Evolutionary conservation across 371 early-diverging fungal species (phyloP).

Genomic region (Actinomortierella ambigua): DNA sequence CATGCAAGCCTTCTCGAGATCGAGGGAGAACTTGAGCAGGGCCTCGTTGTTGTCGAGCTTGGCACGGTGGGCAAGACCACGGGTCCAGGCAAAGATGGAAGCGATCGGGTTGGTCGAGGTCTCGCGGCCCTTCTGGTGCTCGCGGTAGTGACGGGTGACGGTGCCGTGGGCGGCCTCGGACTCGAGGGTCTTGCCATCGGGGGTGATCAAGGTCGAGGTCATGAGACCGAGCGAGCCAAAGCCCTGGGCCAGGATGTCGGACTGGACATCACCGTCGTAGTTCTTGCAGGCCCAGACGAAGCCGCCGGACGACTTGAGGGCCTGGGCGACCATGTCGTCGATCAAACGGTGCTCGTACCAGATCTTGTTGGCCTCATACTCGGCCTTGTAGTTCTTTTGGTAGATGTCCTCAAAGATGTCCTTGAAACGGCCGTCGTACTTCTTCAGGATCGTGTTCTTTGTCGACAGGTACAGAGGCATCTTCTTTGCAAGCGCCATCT

Average conservation of each 20-base stretch:
- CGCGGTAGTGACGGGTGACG: conserved; percentile 96
- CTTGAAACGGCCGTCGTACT: conserved; percentile 98
- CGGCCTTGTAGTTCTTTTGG: conserved; percentile 70
- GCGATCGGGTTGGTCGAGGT: conserved; percentile 97
- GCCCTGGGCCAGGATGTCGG: conserved; percentile 95
- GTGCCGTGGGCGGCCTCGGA: conserved; percentile 98
- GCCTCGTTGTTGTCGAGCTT: conserved; percentile 85
- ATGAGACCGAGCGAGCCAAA: conserved; percentile 92
- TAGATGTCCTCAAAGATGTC: conserved; percentile 94
- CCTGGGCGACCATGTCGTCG: conserved; percentile 98
- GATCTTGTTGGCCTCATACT: conserved; percentile 78
- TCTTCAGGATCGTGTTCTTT: conserved; percentile 97
- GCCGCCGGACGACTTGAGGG: conserved; percentile 92
- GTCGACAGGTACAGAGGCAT: conserved; percentile 95
- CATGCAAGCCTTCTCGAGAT: conserved; percentile 88
- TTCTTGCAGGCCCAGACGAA: conserved; percentile 97
- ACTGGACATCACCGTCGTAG: conserved; percentile 95
- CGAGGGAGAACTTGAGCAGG: conserved; percentile 75
- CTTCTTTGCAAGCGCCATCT: conserved; percentile 83
- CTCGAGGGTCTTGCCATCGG: conserved; percentile 95
- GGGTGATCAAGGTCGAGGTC: conserved; percentile 94
- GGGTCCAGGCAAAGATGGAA: conserved; percentile 97
- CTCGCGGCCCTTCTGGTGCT: conserved; percentile 92
- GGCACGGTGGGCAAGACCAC: conserved; percentile 95
- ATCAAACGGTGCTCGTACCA: conserved; percentile 98